Evolutionary conservation across 2,329 filamentous ascomycete species (phyloP).

Genomic region (Aspergillus eucalypticola): DNA sequence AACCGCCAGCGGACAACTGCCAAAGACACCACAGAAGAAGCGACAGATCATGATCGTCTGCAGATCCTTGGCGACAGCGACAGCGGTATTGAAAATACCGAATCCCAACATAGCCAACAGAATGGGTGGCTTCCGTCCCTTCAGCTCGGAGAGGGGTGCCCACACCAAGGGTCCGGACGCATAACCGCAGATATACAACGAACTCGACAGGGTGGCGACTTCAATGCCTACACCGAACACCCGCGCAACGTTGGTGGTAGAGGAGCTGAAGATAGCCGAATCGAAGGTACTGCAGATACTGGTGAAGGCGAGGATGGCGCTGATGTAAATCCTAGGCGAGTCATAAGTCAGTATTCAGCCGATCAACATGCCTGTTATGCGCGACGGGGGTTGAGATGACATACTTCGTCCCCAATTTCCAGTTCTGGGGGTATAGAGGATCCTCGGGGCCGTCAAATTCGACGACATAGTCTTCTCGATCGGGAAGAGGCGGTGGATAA

Average conservation of each 20-base stretch:
- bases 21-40: constrained; percentile 50
- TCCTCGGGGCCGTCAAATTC: constrained; percentile 55
- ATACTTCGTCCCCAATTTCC: constrained; percentile 50
- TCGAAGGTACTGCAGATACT: constrained; percentile 48
- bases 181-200: constrained; percentile 52
- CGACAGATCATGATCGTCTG: constrained; percentile 42
- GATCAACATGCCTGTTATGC: not conserved
- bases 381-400: constrained; percentile 6
- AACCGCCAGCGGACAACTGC: constrained; percentile 41
- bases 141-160: constrained; percentile 62
- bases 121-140: constrained; percentile 55
- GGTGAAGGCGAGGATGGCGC: constrained; percentile 20
- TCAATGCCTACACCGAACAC: constrained; percentile 47
- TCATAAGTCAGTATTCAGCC: not conserved
- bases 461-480: constrained; percentile 56
- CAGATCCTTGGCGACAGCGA: constrained; percentile 41
- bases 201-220: constrained; percentile 46
- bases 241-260: constrained; percentile 55
- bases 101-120: constrained; percentile 44
- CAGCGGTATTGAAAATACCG: constrained; percentile 46
- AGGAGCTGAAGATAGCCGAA: constrained; percentile 65
- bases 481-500: constrained; percentile 53
- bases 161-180: constrained; percentile 60
- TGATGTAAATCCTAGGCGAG: constrained; percentile 24
- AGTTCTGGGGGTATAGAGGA: constrained; percentile 56